Evolutionary conservation across 2,329 filamentous ascomycete species (phyloP).

Genomic region (Aspergillus sp.): DNA sequence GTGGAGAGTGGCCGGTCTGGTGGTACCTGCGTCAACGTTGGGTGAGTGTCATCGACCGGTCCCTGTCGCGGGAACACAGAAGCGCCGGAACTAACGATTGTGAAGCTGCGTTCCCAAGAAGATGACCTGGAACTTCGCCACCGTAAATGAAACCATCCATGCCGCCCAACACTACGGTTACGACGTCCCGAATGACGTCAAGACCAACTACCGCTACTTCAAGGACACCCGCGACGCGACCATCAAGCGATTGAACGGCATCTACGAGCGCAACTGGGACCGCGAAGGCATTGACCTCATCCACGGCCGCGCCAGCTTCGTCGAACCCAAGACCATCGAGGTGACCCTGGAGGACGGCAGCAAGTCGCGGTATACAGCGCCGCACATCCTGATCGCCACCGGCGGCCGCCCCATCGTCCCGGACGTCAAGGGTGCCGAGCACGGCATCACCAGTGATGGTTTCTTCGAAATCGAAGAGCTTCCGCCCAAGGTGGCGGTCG

Average conservation of each 20-base stretch:
- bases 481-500: conserved; percentile 49
- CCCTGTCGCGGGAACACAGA: not conserved
- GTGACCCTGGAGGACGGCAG: conserved; percentile 43
- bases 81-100: not conserved
- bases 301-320: conserved; percentile 48
- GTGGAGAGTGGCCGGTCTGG: conserved; percentile 50
- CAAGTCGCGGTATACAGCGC: conserved; percentile 40
- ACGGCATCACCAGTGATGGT: conserved; percentile 51
- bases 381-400: conserved; percentile 49
- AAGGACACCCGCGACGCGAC: conserved; percentile 47
- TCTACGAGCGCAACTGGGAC: conserved; percentile 51
- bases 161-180: conserved; percentile 49
- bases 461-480: conserved; percentile 52
- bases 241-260: conserved; percentile 45
- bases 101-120: conserved; percentile 52
- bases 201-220: conserved; percentile 46
- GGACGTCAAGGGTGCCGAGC: conserved; percentile 44
- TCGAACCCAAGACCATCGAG: conserved; percentile 44
- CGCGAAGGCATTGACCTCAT: conserved; percentile 51
- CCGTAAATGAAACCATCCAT: conserved; percentile 47
- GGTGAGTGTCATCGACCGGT: conserved; percentile 35
- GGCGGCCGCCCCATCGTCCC: conserved; percentile 48
- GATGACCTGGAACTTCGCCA: conserved; percentile 53
- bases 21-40: conserved; percentile 54
- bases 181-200: conserved; percentile 41